These are phyloP conservation scores for Mycena maculata DNA, from an alignment of 768 basidiomycete genomes.

Conservation along the genomic window DNA sequence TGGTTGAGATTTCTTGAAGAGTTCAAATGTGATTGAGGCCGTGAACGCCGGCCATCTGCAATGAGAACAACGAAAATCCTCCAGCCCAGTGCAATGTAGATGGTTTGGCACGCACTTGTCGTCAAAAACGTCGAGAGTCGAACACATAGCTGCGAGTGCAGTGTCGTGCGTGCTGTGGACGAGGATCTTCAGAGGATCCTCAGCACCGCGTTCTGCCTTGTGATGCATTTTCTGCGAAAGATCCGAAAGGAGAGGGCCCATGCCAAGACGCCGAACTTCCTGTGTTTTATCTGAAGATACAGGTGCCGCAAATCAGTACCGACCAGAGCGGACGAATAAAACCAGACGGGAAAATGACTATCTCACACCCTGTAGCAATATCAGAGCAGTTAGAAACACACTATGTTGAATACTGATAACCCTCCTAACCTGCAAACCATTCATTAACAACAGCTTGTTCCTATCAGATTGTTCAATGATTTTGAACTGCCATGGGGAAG, in stretches of 20 bases:
- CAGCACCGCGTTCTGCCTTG: conserved; percentile 58
- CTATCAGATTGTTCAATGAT: conserved; percentile 44
- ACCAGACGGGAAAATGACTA: conserved; percentile 28
- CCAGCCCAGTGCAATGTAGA: background rate
- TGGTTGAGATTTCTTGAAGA: conserved; percentile 60
- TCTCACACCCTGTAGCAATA: conserved; percentile 54
- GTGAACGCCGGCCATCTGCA: conserved; percentile 82
- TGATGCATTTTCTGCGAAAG: conserved; percentile 70
- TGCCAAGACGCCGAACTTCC: conserved; percentile 79
- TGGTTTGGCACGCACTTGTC: conserved; percentile 58
- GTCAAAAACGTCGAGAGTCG: conserved; percentile 79
- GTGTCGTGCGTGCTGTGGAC: conserved; percentile 82
- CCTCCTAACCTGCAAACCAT: conserved; percentile 73
- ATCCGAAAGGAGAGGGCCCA: conserved; percentile 80
- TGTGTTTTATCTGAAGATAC: conserved; percentile 68
- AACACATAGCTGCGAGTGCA: conserved; percentile 69
- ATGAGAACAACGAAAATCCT: conserved; percentile 3
- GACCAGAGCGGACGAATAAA: conserved; percentile 14
- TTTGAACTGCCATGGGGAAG: background rate
- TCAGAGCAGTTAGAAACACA: conserved; percentile 24
- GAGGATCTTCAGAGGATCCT: conserved; percentile 70
- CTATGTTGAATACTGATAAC: background rate
- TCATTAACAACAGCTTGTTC: conserved; percentile 81
- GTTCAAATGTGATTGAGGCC: conserved; percentile 78
- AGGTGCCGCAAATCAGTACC: background rate